phyloP scores from a whole-genome alignment of 2,329 filamentous ascomycete genomes.

The Nemania bipapillata region DNA sequence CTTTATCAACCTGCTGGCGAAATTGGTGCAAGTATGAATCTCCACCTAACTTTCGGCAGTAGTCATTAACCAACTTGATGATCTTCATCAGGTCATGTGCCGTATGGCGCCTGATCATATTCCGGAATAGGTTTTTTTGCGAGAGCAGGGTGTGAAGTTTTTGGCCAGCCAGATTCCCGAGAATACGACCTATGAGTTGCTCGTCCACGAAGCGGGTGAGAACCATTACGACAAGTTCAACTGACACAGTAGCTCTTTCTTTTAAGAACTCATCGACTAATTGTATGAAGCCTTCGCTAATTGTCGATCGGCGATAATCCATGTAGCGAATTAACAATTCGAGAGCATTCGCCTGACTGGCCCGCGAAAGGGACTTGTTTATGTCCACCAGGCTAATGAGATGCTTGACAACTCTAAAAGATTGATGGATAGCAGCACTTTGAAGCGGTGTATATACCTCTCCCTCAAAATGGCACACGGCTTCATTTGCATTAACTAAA shows the following conservation, averaged over 20 bases:
- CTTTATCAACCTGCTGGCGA: not conserved
- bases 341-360: not conserved
- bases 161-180: not conserved
- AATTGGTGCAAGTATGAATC: not conserved
- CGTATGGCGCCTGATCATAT: not conserved
- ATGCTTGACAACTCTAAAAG: not conserved
- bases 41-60: not conserved
- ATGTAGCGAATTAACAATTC: not conserved
- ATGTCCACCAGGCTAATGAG: slow-evolving; percentile 1
- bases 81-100: not conserved
- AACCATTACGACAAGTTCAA: not conserved
- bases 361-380: not conserved
- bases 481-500: not conserved
- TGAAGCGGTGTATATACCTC: not conserved
- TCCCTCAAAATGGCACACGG: not conserved
- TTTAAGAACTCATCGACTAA: not conserved
- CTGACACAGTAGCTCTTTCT: not conserved
- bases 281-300: not conserved
- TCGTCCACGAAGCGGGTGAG: not conserved
- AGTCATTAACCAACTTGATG: not conserved
- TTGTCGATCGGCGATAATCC: no score
- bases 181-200: not conserved
- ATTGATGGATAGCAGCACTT: not conserved
- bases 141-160: not conserved
- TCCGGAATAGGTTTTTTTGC: not conserved